Conservation (phyloP, 2,329 filamentous ascomycete species). For the Aspergillus fischeri region DNA sequence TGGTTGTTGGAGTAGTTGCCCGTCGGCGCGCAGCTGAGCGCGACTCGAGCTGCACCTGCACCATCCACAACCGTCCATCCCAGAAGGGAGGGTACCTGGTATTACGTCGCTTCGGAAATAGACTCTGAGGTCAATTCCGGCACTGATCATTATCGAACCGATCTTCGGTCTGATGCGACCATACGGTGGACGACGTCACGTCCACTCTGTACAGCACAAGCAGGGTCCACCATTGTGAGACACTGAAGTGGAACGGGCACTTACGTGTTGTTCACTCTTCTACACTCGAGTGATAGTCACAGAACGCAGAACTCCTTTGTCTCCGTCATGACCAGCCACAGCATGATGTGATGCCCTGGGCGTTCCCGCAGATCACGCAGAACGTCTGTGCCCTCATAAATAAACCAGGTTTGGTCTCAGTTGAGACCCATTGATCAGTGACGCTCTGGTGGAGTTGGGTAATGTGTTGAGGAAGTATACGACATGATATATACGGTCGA, state of each 20-base stretch:
- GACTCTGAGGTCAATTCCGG: not conserved
- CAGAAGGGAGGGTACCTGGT: not conserved
- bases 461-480: not conserved
- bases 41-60: not conserved
- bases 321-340: too few relatives aligned
- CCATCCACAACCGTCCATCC: not conserved
- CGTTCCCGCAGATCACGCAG: not conserved
- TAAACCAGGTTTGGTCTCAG: not conserved
- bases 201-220: not conserved
- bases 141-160: not conserved
- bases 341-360: not conserved
- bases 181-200: not conserved
- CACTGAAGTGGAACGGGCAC: not conserved
- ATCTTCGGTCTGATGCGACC: not conserved
- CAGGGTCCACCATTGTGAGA: not conserved
- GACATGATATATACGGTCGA: not conserved
- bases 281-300: not conserved
- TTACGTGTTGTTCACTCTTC: not conserved
- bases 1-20: conserved; percentile 14
- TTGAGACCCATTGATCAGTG: not conserved
- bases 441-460: not conserved
- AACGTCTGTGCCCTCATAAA: not conserved
- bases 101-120: not conserved
- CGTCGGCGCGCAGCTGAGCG: not conserved
- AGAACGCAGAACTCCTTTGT: not conserved